Percentiles rank a stretch among this genome's conserved stretches.
Evolutionary conservation across 495 filamentous ascomycete genomes (phyloP).

Genomic region (Hyaloscypha hepaticicola): DNA sequence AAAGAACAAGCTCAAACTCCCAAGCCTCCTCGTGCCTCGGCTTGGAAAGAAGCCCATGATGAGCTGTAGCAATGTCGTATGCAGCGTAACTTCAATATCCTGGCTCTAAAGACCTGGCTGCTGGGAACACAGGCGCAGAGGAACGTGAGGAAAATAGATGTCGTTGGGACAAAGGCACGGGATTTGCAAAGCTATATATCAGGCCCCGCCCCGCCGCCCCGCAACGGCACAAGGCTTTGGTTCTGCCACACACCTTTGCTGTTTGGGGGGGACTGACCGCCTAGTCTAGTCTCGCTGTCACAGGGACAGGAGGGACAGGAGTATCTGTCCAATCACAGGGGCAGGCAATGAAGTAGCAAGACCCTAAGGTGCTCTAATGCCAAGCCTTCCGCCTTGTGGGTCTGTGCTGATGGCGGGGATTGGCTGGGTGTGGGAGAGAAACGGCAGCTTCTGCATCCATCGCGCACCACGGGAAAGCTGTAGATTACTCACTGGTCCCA

Average conservation of each 20-base stretch:
- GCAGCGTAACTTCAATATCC: neutral
- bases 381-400: neutral
- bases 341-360: too few species aligned
- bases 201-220: neutral
- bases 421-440: neutral
- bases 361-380: neutral
- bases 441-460: neutral
- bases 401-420: neutral
- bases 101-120: neutral
- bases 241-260: neutral
- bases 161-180: neutral
- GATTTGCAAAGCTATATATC: neutral
- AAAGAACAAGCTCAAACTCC: conserved; percentile 48
- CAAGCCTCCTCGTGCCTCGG: conserved; percentile 9
- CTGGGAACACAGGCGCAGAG: neutral
- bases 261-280: neutral
- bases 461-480: neutral
- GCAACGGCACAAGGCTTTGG: neutral
- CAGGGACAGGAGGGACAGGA: too few species aligned
- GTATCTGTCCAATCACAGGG: too few species aligned
- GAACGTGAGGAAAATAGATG: neutral
- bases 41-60: neutral
- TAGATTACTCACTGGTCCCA: neutral
- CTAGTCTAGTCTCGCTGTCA: too few species aligned
- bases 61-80: neutral